phyloP scores from a whole-genome alignment of 805 yeast genomes.

The Myxozyma geophila region DNA sequence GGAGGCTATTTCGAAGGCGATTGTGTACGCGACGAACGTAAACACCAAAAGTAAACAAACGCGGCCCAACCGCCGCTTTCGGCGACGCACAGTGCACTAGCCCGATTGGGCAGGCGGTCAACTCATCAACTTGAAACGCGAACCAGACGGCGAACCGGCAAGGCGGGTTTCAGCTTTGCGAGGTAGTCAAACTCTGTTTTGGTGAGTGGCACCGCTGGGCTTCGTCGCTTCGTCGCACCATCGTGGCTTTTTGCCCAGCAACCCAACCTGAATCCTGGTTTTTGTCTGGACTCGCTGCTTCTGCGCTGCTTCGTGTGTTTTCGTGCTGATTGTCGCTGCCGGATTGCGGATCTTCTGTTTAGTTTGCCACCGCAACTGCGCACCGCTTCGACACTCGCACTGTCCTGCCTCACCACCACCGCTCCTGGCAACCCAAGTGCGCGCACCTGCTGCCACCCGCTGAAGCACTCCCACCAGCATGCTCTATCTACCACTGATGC shows the following conservation, averaged over 20 bases:
- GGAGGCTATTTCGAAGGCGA: background rate
- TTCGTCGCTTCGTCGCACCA: constrained; percentile 1
- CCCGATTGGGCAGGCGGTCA: background rate
- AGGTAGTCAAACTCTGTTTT: too few relatives aligned
- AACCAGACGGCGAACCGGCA: background rate
- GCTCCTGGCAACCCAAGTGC: background rate
- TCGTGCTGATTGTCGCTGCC: too few relatives aligned
- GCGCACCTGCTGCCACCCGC: background rate
- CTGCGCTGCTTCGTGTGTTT: background rate
- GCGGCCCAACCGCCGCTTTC: background rate
- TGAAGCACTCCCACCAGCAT: constrained; percentile 4
- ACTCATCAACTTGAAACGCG: constrained; percentile 3
- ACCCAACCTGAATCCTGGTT: too few relatives aligned
- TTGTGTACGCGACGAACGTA: background rate
- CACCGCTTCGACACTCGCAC: too few relatives aligned
- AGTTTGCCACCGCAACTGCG: too few relatives aligned
- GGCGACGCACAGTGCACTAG: background rate
- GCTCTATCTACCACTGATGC: constrained; percentile 33
- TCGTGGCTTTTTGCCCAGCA: background rate
- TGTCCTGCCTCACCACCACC: background rate
- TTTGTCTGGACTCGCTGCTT: background rate
- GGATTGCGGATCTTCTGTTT: too few relatives aligned
- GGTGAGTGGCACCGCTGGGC: background rate
- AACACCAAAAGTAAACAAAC: background rate
- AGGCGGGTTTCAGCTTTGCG: too few relatives aligned